Percentiles rank a stretch among this genome's conserved stretches.
These are phyloP conservation scores for Leccinum variabile DNA, from an alignment of 1,284 basidiomycete genomes.

Conservation along the genomic window DNA sequence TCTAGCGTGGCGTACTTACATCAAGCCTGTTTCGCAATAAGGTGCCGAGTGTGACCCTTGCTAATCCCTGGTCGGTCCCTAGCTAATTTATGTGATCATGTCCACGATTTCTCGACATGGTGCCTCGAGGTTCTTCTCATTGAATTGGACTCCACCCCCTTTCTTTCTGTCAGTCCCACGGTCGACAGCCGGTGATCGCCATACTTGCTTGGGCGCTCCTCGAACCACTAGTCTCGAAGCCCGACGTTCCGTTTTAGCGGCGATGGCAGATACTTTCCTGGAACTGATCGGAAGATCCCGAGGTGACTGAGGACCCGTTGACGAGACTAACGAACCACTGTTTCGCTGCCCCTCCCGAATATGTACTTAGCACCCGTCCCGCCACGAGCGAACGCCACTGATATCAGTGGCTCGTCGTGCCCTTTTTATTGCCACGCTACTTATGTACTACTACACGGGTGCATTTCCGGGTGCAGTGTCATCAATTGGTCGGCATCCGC, in stretches of 20 bases:
- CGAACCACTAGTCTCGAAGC: too few relatives aligned
- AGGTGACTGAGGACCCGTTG: too few relatives aligned
- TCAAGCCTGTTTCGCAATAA: not conserved
- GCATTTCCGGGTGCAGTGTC: not conserved
- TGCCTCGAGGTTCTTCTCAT: slow-evolving; percentile 1
- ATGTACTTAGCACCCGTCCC: not conserved
- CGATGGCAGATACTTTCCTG: too few relatives aligned
- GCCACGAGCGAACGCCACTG: not conserved
- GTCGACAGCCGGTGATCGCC: not conserved
- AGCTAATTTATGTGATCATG: not conserved
- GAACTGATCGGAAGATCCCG: too few relatives aligned
- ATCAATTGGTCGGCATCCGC: not conserved
- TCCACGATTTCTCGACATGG: not conserved
- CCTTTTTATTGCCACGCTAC: too few relatives aligned
- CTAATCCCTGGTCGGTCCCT: not conserved
- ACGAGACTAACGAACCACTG: too few relatives aligned
- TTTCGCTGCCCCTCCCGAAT: too few relatives aligned
- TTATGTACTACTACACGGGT: too few relatives aligned
- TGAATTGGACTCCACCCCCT: not conserved
- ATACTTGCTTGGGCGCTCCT: not conserved
- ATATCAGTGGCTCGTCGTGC: too few relatives aligned
- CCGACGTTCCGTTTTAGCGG: too few relatives aligned
- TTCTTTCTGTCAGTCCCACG: not conserved
- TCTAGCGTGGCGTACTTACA: not conserved
- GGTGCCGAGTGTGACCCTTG: not conserved